Evolutionary conservation across 2,329 filamentous ascomycete species (phyloP).

Genomic region (Diaporthe longicolla): DNA sequence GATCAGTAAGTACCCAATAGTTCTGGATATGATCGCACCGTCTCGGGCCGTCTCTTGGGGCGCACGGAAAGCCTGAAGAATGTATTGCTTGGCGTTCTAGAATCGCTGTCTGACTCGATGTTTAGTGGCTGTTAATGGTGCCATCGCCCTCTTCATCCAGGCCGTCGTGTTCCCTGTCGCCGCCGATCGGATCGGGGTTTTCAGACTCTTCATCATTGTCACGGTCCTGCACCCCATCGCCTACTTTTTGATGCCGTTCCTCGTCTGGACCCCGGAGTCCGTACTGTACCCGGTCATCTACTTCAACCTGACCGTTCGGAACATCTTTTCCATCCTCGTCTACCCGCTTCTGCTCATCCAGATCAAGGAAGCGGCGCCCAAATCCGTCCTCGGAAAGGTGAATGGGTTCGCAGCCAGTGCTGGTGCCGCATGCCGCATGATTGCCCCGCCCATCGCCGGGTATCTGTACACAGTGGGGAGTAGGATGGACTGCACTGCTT

Average conservation of each 20-base stretch:
- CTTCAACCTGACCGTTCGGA: conserved; percentile 68
- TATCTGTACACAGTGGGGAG: conserved; percentile 74
- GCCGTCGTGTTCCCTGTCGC: conserved; percentile 72
- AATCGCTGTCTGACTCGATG: conserved; percentile 36
- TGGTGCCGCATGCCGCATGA: conserved; percentile 76
- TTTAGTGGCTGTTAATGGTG: conserved; percentile 60
- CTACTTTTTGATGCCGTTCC: conserved; percentile 71
- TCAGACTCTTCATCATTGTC: conserved; percentile 70
- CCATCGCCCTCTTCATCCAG: conserved; percentile 72
- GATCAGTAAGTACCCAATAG: conserved; percentile 15
- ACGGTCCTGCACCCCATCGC: conserved; percentile 73
- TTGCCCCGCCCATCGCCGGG: conserved; percentile 75
- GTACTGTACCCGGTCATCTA: conserved; percentile 72
- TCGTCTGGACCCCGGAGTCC: conserved; percentile 68
- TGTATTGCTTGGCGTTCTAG: background rate
- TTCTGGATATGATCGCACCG: background rate
- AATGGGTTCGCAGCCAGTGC: conserved; percentile 77
- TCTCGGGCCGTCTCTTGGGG: background rate
- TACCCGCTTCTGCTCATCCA: conserved; percentile 77
- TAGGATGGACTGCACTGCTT: conserved; percentile 69
- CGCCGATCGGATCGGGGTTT: conserved; percentile 71
- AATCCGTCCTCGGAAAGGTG: conserved; percentile 71
- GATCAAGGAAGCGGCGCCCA: conserved; percentile 76
- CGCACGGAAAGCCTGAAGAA: background rate
- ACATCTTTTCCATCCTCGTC: conserved; percentile 73